Evolutionary conservation across 2,329 filamentous ascomycete species (phyloP), one percentile per base, ranked within the genome.

Genomic region (Fusarium sambucinum): DNA sequence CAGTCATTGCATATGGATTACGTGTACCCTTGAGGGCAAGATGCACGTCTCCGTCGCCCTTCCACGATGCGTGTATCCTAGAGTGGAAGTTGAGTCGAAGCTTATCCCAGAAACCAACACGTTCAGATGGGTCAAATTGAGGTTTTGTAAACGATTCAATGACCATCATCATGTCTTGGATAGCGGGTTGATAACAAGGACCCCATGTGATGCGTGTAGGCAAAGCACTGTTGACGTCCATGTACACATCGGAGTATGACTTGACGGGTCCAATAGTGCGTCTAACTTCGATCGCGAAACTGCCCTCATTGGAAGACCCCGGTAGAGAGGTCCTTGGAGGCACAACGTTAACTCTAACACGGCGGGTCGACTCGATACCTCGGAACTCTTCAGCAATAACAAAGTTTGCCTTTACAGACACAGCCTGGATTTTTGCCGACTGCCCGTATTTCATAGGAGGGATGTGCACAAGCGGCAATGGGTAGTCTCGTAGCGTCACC

Each of bases 141-240:
- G 95, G 93, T 77, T 99, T 99, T 1, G 95, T 97, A 77, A 99
- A 98, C 4, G 92, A 95, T 79, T 99, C 96, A 64, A 99, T 92
- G 27, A 94, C 94, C 87, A 98, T 97, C 96, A 99, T 99, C 92
- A 98, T 97, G 76, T 99, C 96, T 78, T 99, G 96, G 48, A 99
- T 95, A 2, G 95, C 95, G 29, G 96, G 96, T 75, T 99, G 96
- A 75, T 98, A 99, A 3, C 94, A 97, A 45, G 96, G 94, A 10
- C 94, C 94, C 96, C 96, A 99, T 0, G 95, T 97, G 54, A 99
- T 95, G 44, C 92, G 89, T 1, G 96, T 99, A 3, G 96, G 93
- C 60, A 95, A 88, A 55, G 90, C 92, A 3, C 95, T 97, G 78
- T 98, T 97, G 78, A 99, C 94, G 68, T 97, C 92, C 73, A 99